Evolutionary conservation across 768 basidiomycete genomes (phyloP), one percentile per base, ranked within the genome.

Genomic region (Lentinula sp.): DNA sequence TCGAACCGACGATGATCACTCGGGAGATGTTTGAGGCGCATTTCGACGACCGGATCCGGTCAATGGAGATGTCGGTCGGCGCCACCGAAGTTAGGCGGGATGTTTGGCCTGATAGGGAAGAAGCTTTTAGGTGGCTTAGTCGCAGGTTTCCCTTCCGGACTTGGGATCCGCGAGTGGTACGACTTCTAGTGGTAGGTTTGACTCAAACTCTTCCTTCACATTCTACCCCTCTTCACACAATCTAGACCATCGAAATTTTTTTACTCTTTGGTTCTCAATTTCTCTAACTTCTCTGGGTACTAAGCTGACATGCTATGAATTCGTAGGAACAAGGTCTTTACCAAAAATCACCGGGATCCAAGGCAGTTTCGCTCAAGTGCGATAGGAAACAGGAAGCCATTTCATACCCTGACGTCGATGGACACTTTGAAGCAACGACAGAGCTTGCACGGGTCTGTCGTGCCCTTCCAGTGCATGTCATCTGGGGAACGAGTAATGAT

Each of bases 401-500:
- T 0, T 77, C 77, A 23, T 84, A 78, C 63, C 74, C 74, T 0
- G 79, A 80, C 61, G 69, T 71, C 37, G 74, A 79, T 55, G 76
- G 76, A 5, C 79, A 81, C 53, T 78, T 77, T 60, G 78, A 78
- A 61, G 74, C 75, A 2, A 70, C 74, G 0, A 45, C 65, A 3
- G 68, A 76, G 23, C 62, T 81, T 1, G 66, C 64, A 4, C 67
- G 71, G 37, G 64, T 82, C 9, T 75, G 73, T 51, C 65, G 65
- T 53, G 61, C 64, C 0, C 48, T 80, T 6, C 78, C 81, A 18
- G 63, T 81, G 7, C 82, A 84, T 64, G 52, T 81, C 32, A 74
- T 84, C n/a, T 83, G 80, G 77, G 80, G 79, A 33, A 70, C 67
- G 6, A 66, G 69, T n/a, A 73, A 74, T 37, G 77, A 81, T 45